phyloP scores from a whole-genome alignment of 768 basidiomycete species.

The Cyclocybe aegerita region DNA sequence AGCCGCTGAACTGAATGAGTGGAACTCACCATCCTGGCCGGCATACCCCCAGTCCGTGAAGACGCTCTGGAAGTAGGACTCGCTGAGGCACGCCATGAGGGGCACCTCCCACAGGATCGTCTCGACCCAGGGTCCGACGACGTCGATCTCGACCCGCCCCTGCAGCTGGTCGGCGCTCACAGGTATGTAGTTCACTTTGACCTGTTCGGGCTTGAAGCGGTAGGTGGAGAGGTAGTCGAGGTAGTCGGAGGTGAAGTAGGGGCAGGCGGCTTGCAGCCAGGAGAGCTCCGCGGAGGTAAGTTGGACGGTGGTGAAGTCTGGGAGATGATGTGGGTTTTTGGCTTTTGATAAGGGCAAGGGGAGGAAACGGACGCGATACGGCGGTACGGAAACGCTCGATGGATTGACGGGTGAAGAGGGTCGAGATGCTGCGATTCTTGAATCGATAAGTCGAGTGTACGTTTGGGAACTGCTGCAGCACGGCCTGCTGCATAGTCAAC shows the following conservation, averaged over 20 bases:
- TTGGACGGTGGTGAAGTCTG: conserved; percentile 68
- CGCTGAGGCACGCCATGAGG: conserved; percentile 88
- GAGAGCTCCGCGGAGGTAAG: conserved; percentile 60
- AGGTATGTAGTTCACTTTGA: conserved; percentile 65
- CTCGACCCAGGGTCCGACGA: conserved; percentile 73
- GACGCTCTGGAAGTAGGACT: conserved; percentile 79
- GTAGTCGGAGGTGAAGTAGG: conserved; percentile 72
- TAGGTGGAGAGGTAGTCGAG: conserved; percentile 73
- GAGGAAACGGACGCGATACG: conserved; percentile 49
- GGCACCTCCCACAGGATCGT: conserved; percentile 96
- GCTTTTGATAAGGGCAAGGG: no score
- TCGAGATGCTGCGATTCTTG: conserved; percentile 69
- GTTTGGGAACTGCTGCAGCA: conserved; percentile 74
- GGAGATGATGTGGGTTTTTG: no score
- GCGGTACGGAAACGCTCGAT: conserved; percentile 57
- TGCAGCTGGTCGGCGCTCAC: conserved; percentile 42
- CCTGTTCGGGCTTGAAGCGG: conserved; percentile 75
- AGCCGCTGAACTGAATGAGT: not conserved
- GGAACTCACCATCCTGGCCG: conserved; percentile 66
- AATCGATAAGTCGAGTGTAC: conserved; percentile 74
- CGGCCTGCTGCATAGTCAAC: conserved; percentile 96
- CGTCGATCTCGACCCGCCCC: conserved; percentile 74
- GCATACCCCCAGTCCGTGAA: conserved; percentile 83
- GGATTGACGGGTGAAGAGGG: conserved; percentile 65
- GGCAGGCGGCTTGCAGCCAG: conserved; percentile 70